phyloP scores from a whole-genome alignment of 192 early-diverging fungal species.

The Coemansia umbellata region DNA sequence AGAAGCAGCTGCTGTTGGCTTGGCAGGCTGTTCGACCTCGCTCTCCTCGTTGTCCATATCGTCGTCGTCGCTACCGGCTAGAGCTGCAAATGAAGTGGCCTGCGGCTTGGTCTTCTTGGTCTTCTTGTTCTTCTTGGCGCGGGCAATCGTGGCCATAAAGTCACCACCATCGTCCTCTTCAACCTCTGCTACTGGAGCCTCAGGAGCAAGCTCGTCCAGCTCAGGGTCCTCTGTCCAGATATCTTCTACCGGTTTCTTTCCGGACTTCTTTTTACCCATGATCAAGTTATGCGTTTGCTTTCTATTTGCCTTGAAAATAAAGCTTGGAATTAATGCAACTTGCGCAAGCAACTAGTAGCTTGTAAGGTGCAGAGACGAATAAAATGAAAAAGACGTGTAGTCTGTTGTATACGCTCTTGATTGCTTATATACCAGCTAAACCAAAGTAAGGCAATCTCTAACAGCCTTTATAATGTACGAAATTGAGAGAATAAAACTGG shows the following conservation, averaged over 20 bases:
- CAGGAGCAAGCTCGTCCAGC: constrained; percentile 8
- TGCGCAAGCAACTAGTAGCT: too few species aligned
- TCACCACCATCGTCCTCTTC: constrained; percentile 4
- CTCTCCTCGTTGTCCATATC: constrained; percentile 47
- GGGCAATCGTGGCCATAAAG: background rate
- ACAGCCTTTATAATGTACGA: too few species aligned
- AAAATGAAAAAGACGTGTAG: too few species aligned
- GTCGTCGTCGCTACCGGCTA: constrained; percentile 33
- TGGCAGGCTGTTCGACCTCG: constrained; percentile 10
- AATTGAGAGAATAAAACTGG: too few species aligned
- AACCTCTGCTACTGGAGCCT: background rate
- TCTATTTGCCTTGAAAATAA: too few species aligned
- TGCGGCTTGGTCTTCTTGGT: constrained; percentile 10
- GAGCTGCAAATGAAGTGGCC: constrained; percentile 13
- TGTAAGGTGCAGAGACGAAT: too few species aligned
- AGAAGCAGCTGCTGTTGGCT: constrained; percentile 1
- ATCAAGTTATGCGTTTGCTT: background rate
- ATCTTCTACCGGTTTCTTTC: constrained; percentile 18
- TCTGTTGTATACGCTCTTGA: too few species aligned
- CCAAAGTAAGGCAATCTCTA: too few species aligned
- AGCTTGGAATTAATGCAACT: too few species aligned
- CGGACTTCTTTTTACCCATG: constrained; percentile 40
- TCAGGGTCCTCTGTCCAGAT: constrained; percentile 31
- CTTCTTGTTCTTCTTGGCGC: constrained; percentile 29
- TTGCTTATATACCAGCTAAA: too few species aligned